Base-by-base conservation (phyloP, 495 filamentous ascomycete genomes). In the Chaetomium cochliodes region DNA sequence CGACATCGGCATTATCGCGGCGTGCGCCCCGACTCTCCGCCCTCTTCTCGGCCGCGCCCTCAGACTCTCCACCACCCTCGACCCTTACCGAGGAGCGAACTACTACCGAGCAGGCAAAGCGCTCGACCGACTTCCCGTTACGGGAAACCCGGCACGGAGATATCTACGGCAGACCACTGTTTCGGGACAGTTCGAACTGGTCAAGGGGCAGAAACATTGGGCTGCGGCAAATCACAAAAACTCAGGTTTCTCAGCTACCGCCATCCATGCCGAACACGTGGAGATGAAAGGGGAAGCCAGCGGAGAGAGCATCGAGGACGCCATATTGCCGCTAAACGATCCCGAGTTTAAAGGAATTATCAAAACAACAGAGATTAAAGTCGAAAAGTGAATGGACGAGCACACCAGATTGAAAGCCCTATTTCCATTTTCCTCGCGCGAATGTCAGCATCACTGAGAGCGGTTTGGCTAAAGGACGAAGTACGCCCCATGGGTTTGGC, bases 21-120 rank as follows among this genome's bases (percentile, higher is more conserved):
- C 53, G n/a, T 56, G 53, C 28, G 53, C 53, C 18, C 53, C 53
- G 53, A 56, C 53, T 4, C 53, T 56, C 23, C 53, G 53, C 28
- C 53, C 53, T 12, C 53, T 56, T n/a, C 30, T 56, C 33, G 53
- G 70, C 58, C 65, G 55, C 9, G 52, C 72, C 23, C 72, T 79
- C 22, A 63, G 58, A 15, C 59, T 73, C 20, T 63, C 67, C 1
- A 58, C 22, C 7, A 56, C 53, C 52, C 46, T 68, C 49, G 55
- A 64, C 63, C 58, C 63, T 55, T 67, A 72, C 64, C 58, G 54
- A 13, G 65, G 67, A 37, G 68, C 68, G 22, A 72, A 72, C 62
- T 72, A 72, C 64, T 72, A 72, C 60, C 68, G 70, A 41, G 70
- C 70, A 25, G 70, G 70, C 33, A 72, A 70, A 47, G 70, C 70